Evolutionary conservation across 2,329 filamentous ascomycete species (phyloP).

Genomic region (Fusarium succisae): DNA sequence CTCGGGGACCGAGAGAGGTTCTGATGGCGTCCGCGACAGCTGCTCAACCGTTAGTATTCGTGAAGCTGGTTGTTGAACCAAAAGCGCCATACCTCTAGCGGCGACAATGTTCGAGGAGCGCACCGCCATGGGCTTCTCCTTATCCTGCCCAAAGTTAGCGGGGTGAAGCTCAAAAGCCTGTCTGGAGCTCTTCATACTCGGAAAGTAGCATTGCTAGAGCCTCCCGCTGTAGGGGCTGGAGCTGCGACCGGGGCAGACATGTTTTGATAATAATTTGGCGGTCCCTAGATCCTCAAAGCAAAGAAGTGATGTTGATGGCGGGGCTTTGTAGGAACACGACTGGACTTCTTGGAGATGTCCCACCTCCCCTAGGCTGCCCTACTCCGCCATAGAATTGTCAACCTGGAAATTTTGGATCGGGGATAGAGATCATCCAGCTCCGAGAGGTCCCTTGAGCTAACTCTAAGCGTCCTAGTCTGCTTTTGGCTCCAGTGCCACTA

Average conservation of each 20-base stretch:
- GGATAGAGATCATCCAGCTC: constrained; percentile 53
- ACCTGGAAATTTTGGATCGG: constrained; percentile 54
- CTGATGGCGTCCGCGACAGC: constrained; percentile 97
- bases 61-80: background rate
- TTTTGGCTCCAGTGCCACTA: background rate
- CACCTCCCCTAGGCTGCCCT: constrained; percentile 50
- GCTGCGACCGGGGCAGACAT: constrained; percentile 55
- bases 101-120: constrained; percentile 97
- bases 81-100: constrained; percentile 76
- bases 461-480: constrained; percentile 38
- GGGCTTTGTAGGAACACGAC: constrained; percentile 46
- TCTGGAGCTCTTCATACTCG: constrained; percentile 56
- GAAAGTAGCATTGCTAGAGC: constrained; percentile 64
- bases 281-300: constrained; percentile 38
- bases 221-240: constrained; percentile 46
- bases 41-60: constrained; percentile 49
- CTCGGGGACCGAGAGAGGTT: constrained; percentile 93
- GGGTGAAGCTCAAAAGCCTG: constrained; percentile 50
- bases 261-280: constrained; percentile 45
- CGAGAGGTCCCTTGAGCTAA: constrained; percentile 42
- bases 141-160: constrained; percentile 66
- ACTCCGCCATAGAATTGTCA: constrained; percentile 47
- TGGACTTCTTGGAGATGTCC: constrained; percentile 50
- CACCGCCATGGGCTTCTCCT: constrained; percentile 99
- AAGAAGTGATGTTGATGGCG: constrained; percentile 43